These are phyloP conservation scores for Aspergillus brasiliensis DNA, from an alignment of 2,329 filamentous ascomycete genomes.

Conservation along the genomic window DNA sequence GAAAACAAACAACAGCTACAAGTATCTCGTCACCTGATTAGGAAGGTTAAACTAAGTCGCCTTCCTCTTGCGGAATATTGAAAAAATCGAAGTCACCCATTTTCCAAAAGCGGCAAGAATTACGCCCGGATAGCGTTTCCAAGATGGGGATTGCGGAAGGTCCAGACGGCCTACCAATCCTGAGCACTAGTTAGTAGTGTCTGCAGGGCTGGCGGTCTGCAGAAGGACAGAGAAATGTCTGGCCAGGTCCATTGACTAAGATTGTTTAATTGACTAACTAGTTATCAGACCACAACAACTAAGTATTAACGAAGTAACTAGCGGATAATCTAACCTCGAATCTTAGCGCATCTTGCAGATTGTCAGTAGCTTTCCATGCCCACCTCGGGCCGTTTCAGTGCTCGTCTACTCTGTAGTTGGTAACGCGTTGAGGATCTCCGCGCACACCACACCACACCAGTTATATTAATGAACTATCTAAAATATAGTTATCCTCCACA, in stretches of 20 bases:
- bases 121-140: conserved; percentile 4
- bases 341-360: not conserved
- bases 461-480: too few relatives aligned
- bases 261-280: not conserved
- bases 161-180: not conserved
- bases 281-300: too few relatives aligned
- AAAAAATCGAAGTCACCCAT: not conserved
- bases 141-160: not conserved
- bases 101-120: conserved; percentile 7
- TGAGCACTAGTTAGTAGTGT: not conserved
- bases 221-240: not conserved
- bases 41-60: not conserved
- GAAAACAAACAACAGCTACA: not conserved
- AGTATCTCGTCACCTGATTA: not conserved
- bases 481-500: not conserved
- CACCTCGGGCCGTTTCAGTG: not conserved
- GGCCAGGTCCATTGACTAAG: conserved; percentile 21
- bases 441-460: not conserved
- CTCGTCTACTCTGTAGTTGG: not conserved
- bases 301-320: not conserved
- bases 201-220: conserved; percentile 1
- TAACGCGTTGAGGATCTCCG: not conserved
- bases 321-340: not conserved
- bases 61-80: not conserved
- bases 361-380: not conserved